Base-by-base conservation (phyloP, 2,329 filamentous ascomycete species). In the Aspergillus pseudotamarii region DNA sequence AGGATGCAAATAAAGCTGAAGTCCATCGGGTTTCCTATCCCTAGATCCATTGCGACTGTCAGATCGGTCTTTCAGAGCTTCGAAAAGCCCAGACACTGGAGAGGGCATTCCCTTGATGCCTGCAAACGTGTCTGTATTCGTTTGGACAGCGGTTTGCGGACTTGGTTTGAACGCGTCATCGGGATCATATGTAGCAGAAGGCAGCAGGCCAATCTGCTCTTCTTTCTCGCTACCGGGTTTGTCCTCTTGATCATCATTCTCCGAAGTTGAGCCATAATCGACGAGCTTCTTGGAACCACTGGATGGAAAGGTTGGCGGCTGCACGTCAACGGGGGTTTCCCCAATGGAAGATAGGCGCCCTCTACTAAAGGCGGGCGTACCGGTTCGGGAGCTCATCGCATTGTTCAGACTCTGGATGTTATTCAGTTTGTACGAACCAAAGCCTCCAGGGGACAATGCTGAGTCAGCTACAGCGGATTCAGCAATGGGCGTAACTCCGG, bases 401-500 rank as follows among this genome's bases (percentile, higher is more conserved):
- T 89, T 91, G 70, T 89, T 89, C 77, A 91, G 84, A 67, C 84
- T 85, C 73, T 90, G 91, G 45, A 86, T 88, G 71, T 88, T 87
- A 26, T 74, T 84, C 71, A 75, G 75, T 75, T 69, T 83, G 73
- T 73, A 86, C 63, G 85, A 86, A 16, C 90, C 88, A 56, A 82
- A 86, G 69, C 86, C 88, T 46, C 86, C 85, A 0, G 93, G 93
- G 28, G 91, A 93, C 16, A 87, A 69, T 9, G 85, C 85, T 36
- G 85, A 87, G 58, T 87, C 83, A 14, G 73, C 76, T 48, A 89
- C 79, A 2, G 90, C 91, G 45, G 91, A 91, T 68, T 93, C 90
- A 1, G 91, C 90, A 71, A 97, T 97, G 0, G 94, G 94, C 0
- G 94, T 98, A 0, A 91, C 86, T n/a, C 91, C 92, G 1, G 89